Evolutionary conservation across 208 protist species (phyloP).

Genomic region (Wallacemonas sp.): DNA sequence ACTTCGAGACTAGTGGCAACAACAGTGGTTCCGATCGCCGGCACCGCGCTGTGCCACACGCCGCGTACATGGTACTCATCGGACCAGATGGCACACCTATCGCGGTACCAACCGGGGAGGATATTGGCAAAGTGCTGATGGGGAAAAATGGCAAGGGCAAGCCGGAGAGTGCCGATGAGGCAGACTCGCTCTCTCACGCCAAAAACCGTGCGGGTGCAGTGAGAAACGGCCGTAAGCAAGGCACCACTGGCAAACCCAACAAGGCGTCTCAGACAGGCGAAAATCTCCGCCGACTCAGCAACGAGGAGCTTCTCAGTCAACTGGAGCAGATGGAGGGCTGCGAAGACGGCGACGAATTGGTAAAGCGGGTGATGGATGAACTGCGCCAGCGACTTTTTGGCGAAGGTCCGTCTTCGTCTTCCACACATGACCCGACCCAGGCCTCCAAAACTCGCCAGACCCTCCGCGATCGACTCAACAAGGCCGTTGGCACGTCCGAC

Average conservation of each 20-base stretch:
- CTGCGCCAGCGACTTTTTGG: constrained; percentile 14
- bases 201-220: not conserved
- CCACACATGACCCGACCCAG: not conserved
- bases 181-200: not conserved
- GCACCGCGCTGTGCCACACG: constrained; percentile 14
- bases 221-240: not conserved
- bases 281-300: not conserved
- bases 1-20: not conserved
- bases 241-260: not conserved
- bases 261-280: not conserved
- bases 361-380: constrained; percentile 8
- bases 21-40: not conserved
- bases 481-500: constrained; percentile 11
- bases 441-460: not conserved
- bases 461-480: constrained; percentile 2
- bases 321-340: not conserved
- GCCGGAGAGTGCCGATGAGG: not conserved
- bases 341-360: not conserved
- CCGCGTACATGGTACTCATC: constrained; percentile 8
- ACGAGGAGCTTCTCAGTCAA: constrained; percentile 10
- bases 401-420: not conserved
- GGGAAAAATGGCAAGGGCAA: not conserved
- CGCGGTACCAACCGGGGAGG: not conserved
- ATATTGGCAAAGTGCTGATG: constrained; percentile 2
- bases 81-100: constrained; percentile 3